A percentile compares a stretch with the other conserved stretches of the same genome.
Conservation (phyloP, 2,329 filamentous ascomycete genomes). For the Fusarium sp. region DNA sequence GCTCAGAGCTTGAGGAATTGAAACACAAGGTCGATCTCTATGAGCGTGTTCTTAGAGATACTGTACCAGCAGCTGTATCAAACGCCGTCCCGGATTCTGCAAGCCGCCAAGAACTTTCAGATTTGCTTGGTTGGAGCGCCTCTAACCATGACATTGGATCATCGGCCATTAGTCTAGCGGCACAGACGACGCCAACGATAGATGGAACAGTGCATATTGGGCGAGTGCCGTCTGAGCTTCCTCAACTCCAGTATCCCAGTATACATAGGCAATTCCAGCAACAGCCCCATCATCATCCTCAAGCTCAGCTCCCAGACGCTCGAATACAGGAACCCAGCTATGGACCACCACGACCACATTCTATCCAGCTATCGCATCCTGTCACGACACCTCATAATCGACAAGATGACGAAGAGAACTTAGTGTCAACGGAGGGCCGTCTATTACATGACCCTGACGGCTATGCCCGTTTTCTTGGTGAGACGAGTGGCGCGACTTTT, state of each 20-base stretch:
- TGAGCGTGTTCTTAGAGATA: slow-evolving; percentile 55
- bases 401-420: slow-evolving; percentile 44
- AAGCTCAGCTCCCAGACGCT: slow-evolving; percentile 20
- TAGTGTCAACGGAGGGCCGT: slow-evolving; percentile 52
- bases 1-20: slow-evolving; percentile 58
- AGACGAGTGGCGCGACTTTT: slow-evolving; percentile 64
- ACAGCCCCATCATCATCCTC: slow-evolving; percentile 14
- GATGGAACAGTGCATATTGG: slow-evolving; percentile 9
- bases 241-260: slow-evolving; percentile 32
- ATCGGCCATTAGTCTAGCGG: slow-evolving; percentile 12
- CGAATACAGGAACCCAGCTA: slow-evolving; percentile 21
- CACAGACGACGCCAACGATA: slow-evolving; percentile 18
- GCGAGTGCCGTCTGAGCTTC: slow-evolving; percentile 17
- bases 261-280: slow-evolving; percentile 30
- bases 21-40: slow-evolving; percentile 55
- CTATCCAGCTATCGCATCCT: slow-evolving; percentile 9
- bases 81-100: slow-evolving; percentile 46
- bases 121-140: slow-evolving; percentile 41
- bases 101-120: slow-evolving; percentile 52
- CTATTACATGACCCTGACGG: slow-evolving; percentile 60
- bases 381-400: slow-evolving; percentile 12
- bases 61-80: slow-evolving; percentile 46
- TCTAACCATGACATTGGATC: slow-evolving; percentile 25
- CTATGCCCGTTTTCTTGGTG: slow-evolving; percentile 60
- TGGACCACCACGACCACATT: slow-evolving; percentile 16